These are phyloP conservation scores for Dioscorea zingiberensis DNA, from an alignment of 106 monocot genomes.

Conservation along the genomic window DNA sequence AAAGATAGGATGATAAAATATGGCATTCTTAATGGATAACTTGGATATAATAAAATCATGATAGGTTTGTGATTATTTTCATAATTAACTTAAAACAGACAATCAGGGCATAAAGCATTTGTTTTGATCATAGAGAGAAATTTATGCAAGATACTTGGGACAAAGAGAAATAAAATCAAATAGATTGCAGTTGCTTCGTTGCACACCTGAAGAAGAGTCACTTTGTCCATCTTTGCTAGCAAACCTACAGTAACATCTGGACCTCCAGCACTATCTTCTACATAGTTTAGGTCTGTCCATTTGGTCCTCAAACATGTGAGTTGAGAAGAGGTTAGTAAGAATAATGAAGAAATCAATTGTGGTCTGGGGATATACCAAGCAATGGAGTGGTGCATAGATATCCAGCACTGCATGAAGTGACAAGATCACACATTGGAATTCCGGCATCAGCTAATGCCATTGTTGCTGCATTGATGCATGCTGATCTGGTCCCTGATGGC, in stretches of 20 bases:
- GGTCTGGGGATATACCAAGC: conserved; percentile 44
- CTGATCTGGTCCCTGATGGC: conserved; percentile 75
- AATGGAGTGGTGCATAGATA: conserved; percentile 79
- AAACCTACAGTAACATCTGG: conserved; percentile 94
- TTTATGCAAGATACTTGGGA: background rate
- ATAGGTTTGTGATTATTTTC: too few species aligned
- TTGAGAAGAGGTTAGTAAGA: background rate
- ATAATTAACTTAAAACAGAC: too few species aligned
- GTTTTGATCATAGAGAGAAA: background rate
- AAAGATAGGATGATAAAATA: background rate
- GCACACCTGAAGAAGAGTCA: conserved; percentile 90
- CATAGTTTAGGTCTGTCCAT: conserved; percentile 79
- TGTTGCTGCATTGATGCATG: conserved; percentile 98
- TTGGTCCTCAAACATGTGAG: background rate
- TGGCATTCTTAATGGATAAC: conserved; percentile 23
- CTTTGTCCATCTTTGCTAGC: conserved; percentile 79
- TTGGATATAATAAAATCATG: background rate
- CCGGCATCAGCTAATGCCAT: conserved; percentile 96
- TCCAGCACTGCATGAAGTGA: conserved; percentile 91
- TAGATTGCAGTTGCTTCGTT: background rate
- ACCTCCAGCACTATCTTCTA: conserved; percentile 94
- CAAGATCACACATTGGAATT: conserved; percentile 92
- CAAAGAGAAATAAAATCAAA: background rate
- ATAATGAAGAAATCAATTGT: background rate
- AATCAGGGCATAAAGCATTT: background rate